Evolutionary conservation across 1,139 yeast species (phyloP).

Genomic region (Candida anutae): DNA sequence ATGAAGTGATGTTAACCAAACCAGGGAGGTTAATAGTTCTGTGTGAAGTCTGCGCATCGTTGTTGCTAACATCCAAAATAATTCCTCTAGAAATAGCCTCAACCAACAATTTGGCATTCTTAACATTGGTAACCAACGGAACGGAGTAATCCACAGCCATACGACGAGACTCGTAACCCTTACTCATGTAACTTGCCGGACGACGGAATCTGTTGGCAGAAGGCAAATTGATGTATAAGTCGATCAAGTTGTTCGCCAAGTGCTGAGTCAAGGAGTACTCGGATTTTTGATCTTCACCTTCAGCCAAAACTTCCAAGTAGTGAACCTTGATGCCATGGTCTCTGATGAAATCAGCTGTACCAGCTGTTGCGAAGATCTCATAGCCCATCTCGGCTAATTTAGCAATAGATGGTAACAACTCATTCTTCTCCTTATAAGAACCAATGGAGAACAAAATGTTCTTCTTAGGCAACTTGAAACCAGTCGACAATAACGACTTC

Average conservation of each 20-base stretch:
- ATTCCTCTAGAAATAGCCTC: conserved; percentile 82
- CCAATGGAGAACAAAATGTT: conserved; percentile 92
- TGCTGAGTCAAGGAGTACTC: conserved; percentile 96
- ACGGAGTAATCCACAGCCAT: conserved; percentile 99
- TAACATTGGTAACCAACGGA: conserved; percentile 95
- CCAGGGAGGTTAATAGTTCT: conserved; percentile 81
- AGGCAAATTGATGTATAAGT: conserved; percentile 92
- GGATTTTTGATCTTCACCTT: conserved; percentile 72
- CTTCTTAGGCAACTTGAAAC: conserved; percentile 91
- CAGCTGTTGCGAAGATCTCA: conserved; percentile 94
- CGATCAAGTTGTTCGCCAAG: conserved; percentile 93
- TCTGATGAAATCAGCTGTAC: conserved; percentile 96
- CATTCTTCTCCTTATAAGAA: conserved; percentile 95
- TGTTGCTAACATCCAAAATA: conserved; percentile 58
- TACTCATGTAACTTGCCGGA: conserved; percentile 96
- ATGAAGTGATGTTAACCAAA: conserved; percentile 72
- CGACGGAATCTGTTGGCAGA: conserved; percentile 96
- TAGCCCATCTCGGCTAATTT: conserved; percentile 79
- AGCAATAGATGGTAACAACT: conserved; percentile 80
- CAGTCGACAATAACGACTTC: conserved; percentile 90
- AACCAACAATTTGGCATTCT: conserved; percentile 90
- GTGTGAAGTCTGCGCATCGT: conserved; percentile 90
- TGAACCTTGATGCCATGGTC: conserved; percentile 93
- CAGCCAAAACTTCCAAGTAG: conserved; percentile 79
- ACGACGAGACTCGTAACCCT: conserved; percentile 98